Conservation (phyloP, 164 flowering plant genomes). For the Magnolia kwangsiensis region DNA sequence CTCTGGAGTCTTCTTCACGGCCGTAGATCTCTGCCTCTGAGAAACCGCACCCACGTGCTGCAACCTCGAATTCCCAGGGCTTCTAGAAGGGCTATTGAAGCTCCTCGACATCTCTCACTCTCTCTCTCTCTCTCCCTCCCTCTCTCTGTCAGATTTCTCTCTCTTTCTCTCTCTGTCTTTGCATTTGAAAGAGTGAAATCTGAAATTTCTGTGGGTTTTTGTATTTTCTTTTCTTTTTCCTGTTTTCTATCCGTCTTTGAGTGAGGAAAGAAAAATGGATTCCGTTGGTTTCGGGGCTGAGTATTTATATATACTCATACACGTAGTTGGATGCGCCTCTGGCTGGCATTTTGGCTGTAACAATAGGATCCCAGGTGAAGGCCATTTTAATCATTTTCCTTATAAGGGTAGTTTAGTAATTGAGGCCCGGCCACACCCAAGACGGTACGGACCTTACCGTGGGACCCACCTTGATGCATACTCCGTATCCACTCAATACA, state of each 20-base stretch:
- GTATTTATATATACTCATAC: no score
- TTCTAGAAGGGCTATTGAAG: constrained; percentile 9
- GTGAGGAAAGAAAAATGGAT: background rate
- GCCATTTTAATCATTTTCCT: background rate
- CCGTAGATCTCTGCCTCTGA: constrained; percentile 67
- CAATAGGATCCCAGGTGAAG: background rate
- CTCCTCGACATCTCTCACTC: background rate
- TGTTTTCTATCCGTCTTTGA: background rate
- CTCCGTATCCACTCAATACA: no score
- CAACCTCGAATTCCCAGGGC: constrained; percentile 11
- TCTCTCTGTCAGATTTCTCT: background rate
- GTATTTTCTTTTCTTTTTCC: no score
- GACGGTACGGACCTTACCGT: no score
- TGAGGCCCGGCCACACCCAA: background rate
- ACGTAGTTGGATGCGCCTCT: no score
- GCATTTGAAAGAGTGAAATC: constrained; percentile 4
- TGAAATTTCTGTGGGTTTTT: background rate
- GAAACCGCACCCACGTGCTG: constrained; percentile 30
- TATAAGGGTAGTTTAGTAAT: background rate
- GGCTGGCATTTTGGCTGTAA: background rate
- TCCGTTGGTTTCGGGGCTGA: background rate
- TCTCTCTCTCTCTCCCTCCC: background rate
- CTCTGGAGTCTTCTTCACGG: constrained; percentile 83
- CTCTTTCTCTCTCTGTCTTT: constrained; percentile 2
- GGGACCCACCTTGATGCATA: no score